A percentile compares a stretch with the other conserved stretches of the same genome.
These are phyloP conservation scores for Podila clonocystis DNA, from an alignment of 192 early-diverging fungal species.

Conservation along the genomic window DNA sequence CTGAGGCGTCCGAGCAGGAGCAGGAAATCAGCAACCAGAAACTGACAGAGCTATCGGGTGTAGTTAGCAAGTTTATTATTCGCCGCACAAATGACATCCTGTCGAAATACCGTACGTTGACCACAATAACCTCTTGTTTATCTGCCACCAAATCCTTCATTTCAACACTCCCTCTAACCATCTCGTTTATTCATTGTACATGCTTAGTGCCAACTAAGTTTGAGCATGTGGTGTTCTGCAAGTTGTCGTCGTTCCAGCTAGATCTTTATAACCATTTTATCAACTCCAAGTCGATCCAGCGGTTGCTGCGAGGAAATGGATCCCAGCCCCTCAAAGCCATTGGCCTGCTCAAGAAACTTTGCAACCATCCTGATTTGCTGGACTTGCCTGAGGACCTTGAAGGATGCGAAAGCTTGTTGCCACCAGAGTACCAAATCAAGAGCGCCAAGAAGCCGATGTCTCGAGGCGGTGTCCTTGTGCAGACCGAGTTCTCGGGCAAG, in stretches of 20 bases:
- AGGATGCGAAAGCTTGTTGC: slow-evolving; percentile 68
- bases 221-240: slow-evolving; percentile 98
- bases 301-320: slow-evolving; percentile 74
- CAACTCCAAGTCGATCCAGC: slow-evolving; percentile 74
- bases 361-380: slow-evolving; percentile 95
- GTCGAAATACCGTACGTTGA: slow-evolving; percentile 90
- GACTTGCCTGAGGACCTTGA: slow-evolving; percentile 69
- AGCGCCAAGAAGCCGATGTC: slow-evolving; percentile 43
- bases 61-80: slow-evolving; percentile 97
- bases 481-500: slow-evolving; percentile 86
- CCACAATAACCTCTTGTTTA: no score
- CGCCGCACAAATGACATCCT: slow-evolving; percentile 95
- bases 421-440: slow-evolving; percentile 59
- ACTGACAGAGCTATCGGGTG: slow-evolving; percentile 81
- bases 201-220: slow-evolving; percentile 92
- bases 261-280: slow-evolving; percentile 86
- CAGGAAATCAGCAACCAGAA: slow-evolving; percentile 82
- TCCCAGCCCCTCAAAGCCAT: slow-evolving; percentile 91
- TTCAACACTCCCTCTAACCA: background rate
- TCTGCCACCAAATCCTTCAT: background rate
- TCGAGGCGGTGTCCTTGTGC: slow-evolving; percentile 53
- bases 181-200: slow-evolving; percentile 5
- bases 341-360: slow-evolving; percentile 93
- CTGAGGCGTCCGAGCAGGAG: slow-evolving; percentile 86
- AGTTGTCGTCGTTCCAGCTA: slow-evolving; percentile 78